Evolutionary conservation across 2,329 filamentous ascomycete species (phyloP), one percentile per base, ranked within the genome.

Genomic region (Pyrenochaeta sp.): DNA sequence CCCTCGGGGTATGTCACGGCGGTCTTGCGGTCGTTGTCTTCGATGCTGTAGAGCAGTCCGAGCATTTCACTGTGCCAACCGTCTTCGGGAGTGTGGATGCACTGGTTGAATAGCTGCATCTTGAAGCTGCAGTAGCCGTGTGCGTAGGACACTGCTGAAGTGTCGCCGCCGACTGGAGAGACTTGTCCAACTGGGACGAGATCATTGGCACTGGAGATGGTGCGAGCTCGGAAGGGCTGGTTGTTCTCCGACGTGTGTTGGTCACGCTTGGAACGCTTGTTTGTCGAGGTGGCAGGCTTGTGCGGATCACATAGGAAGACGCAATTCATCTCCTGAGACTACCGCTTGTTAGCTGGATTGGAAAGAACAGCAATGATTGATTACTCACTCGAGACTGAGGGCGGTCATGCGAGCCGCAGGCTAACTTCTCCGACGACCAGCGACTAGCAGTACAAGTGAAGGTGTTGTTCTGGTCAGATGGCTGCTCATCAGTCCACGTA

Each of bases 81-180:
- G 28, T 44, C 40, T 9, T 47, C 24, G 24, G 53, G 53, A 10
- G 46, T 56, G 40, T 56, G 47, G 8, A 56, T 32, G 40, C 53
- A 56, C 34, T 56, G 39, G 24, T 51, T 42, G 47, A 51, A 51
- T 2, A 56, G 53, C 49, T 56, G 53, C 39, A 56, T 47, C 1
- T 46, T 44, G 53, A 50, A 56, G 25, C 22, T 39, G 40, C 53
- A 51, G 34, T 34, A 37, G 5, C 46, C 53, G 5, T 48, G 53
- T 2, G 47, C 45, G 28, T 57, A 53, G 37, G 46, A 9, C 2
- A 9, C n/a, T 7, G 9, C 30, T n/a, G 40, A 32, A 4, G 55
- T 24, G 10, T n/a, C n/a, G 34, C 39, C 50, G n/a, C 13, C 30
- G 7, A 13, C 50, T 19, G 45, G 45, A 27, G 45, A 49, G 19